These are phyloP conservation scores for Chloranthus sessilifolius DNA, from an alignment of 164 flowering plant species.

Conservation along the genomic window DNA sequence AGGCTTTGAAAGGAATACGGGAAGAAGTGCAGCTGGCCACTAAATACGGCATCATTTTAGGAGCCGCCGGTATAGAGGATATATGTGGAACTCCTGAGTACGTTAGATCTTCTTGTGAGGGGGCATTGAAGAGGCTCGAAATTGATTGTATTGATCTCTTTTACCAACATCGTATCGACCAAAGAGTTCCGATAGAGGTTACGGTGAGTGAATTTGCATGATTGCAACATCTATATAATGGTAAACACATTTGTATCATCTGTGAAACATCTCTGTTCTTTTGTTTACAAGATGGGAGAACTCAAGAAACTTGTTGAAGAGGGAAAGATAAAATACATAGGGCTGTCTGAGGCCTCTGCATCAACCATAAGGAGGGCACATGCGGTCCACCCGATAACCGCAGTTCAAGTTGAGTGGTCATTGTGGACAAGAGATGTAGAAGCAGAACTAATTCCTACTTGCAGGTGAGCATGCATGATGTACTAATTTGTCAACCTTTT, in stretches of 20 bases:
- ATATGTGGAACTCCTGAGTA: constrained; percentile 23
- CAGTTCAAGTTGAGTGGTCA: constrained; percentile 30
- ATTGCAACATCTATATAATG: too few relatives aligned
- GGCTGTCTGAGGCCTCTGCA: constrained; percentile 22
- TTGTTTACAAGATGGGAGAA: constrained; percentile 10
- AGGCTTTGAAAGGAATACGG: constrained; percentile 20
- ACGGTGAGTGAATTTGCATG: constrained; percentile 11
- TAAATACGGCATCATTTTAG: constrained; percentile 18
- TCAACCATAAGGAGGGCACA: constrained; percentile 25
- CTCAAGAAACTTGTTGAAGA: constrained; percentile 24
- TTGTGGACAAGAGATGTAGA: constrained; percentile 23
- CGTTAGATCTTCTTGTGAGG: constrained; percentile 27
- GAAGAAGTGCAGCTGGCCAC: constrained; percentile 25
- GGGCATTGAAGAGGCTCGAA: constrained; percentile 26
- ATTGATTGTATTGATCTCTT: constrained; percentile 31
- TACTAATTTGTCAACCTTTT: background rate
- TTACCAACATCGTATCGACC: constrained; percentile 26
- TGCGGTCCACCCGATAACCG: constrained; percentile 22
- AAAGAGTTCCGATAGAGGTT: constrained; percentile 25
- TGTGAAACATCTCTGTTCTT: background rate
- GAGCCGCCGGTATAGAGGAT: constrained; percentile 8
- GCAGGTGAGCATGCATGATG: constrained; percentile 13
- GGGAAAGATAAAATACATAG: constrained; percentile 20
- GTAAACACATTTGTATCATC: too few relatives aligned
- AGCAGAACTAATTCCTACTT: constrained; percentile 22